Percentiles rank a stretch among this genome's conserved stretches.
phyloP scores from a whole-genome alignment of 2,329 filamentous ascomycete species.

The Fusarium solani-melongenae region DNA sequence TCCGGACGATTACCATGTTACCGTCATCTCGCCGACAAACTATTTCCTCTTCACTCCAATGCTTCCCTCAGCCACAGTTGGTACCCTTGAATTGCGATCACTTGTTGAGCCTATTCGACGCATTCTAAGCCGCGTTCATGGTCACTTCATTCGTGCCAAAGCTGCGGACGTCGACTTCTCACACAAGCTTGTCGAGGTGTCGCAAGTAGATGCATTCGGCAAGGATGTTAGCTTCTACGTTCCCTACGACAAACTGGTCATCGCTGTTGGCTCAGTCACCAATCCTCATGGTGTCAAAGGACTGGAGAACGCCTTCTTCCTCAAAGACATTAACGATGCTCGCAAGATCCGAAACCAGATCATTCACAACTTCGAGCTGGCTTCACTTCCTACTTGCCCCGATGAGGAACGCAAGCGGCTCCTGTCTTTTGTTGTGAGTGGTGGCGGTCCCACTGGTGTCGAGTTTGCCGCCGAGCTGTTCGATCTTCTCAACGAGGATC shows the following conservation, averaged over 20 bases:
- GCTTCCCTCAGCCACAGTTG: conserved; percentile 96
- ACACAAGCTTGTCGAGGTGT: conserved; percentile 88
- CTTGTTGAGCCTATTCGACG: conserved; percentile 92
- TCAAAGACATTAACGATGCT: conserved; percentile 95
- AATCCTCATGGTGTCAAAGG: conserved; percentile 97
- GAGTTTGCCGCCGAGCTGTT: conserved; percentile 98
- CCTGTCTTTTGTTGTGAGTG: conserved; percentile 95
- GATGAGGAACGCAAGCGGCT: conserved; percentile 89
- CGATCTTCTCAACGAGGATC: conserved; percentile 95
- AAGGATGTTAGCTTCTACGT: conserved; percentile 88
- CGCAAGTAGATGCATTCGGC: conserved; percentile 76
- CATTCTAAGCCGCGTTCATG: conserved; percentile 80
- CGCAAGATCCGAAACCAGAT: conserved; percentile 89
- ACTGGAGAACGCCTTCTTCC: conserved; percentile 90
- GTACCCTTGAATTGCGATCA: conserved; percentile 90
- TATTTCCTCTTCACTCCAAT: conserved; percentile 99
- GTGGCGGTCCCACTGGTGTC: conserved; percentile 94
- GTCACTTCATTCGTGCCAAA: conserved; percentile 89
- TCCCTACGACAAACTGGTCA: conserved; percentile 95
- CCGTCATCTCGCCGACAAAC: conserved; percentile 92
- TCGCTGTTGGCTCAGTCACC: conserved; percentile 90
- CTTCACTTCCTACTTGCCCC: conserved; percentile 90
- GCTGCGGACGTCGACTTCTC: conserved; percentile 94
- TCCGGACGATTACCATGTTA: conserved; percentile 94
- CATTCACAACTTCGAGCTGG: conserved; percentile 87